Evolutionary conservation across 176 grass and related monocot genomes (phyloP).

Genomic region (Oryza longistaminata): DNA sequence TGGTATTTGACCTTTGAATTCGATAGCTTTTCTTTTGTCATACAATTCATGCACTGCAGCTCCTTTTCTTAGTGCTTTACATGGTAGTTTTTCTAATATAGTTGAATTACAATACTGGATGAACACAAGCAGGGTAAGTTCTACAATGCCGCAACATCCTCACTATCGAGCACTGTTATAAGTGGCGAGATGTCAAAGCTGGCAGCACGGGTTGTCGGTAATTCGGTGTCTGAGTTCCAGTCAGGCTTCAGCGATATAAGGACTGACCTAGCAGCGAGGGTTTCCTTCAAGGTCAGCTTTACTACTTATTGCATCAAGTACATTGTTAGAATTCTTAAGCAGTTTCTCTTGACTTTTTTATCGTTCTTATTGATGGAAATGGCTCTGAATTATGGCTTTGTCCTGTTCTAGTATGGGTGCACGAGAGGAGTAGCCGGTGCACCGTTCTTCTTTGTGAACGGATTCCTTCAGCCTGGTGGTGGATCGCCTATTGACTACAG

Average conservation of each 20-base stretch:
- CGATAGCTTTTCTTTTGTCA: neutral
- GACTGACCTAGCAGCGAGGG: constrained; percentile 68
- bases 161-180: constrained; percentile 45
- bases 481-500: constrained; percentile 69
- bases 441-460: constrained; percentile 93
- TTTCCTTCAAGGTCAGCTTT: constrained; percentile 71
- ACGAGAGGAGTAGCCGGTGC: constrained; percentile 71
- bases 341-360: neutral
- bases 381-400: neutral
- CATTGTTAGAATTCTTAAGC: neutral
- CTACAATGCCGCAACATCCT: constrained; percentile 64
- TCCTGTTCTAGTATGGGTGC: constrained; percentile 73
- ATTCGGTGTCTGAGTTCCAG: constrained; percentile 61
- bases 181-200: constrained; percentile 60
- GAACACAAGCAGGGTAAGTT: constrained; percentile 60
- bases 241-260: constrained; percentile 65
- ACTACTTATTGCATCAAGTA: neutral
- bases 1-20: neutral
- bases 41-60: neutral
- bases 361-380: neutral
- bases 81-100: neutral
- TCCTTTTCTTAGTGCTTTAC: neutral
- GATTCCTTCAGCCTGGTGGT: constrained; percentile 68
- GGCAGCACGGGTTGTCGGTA: constrained; percentile 44
- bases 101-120: neutral